Evolutionary conservation across 2,329 filamentous ascomycete species (phyloP).

Genomic region (Atkinsonella texensis): DNA sequence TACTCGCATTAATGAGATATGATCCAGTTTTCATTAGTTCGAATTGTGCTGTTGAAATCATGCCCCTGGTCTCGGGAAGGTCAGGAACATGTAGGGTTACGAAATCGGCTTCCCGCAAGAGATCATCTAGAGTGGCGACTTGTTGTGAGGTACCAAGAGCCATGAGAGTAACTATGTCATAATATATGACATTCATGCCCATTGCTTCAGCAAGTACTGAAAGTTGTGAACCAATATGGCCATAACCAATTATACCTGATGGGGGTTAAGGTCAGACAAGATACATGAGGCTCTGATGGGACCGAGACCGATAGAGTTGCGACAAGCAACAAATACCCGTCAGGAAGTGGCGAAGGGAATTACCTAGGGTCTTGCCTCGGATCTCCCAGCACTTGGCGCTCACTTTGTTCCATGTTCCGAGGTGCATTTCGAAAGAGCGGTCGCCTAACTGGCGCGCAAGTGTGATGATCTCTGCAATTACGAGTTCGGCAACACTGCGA

Average conservation of each 20-base stretch:
- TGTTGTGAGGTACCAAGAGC: conserved; percentile 79
- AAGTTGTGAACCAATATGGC: conserved; percentile 91
- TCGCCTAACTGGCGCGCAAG: conserved; percentile 89
- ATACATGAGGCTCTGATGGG: too few relatives aligned
- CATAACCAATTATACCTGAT: conserved; percentile 81
- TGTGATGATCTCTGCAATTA: conserved; percentile 85
- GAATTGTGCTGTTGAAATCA: conserved; percentile 74
- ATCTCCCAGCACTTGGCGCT: conserved; percentile 97
- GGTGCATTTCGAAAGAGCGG: conserved; percentile 87
- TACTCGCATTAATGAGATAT: conserved; percentile 93
- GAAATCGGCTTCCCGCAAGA: conserved; percentile 77
- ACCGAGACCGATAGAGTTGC: neutral
- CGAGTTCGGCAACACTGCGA: conserved; percentile 87
- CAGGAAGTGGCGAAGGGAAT: conserved; percentile 11
- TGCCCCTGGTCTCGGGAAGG: conserved; percentile 79
- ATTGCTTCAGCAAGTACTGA: conserved; percentile 93
- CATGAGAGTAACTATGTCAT: conserved; percentile 91
- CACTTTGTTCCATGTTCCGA: conserved; percentile 95
- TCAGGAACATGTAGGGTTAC: conserved; percentile 93
- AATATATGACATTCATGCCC: conserved; percentile 98
- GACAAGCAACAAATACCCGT: neutral
- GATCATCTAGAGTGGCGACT: conserved; percentile 61
- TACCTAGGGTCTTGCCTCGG: conserved; percentile 87
- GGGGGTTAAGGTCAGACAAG: neutral
- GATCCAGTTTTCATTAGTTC: conserved; percentile 83